A percentile compares a stretch with the other conserved stretches of the same genome.
Conservation (phyloP, 331 rosid genomes). For the Pyracantha coccinea region DNA sequence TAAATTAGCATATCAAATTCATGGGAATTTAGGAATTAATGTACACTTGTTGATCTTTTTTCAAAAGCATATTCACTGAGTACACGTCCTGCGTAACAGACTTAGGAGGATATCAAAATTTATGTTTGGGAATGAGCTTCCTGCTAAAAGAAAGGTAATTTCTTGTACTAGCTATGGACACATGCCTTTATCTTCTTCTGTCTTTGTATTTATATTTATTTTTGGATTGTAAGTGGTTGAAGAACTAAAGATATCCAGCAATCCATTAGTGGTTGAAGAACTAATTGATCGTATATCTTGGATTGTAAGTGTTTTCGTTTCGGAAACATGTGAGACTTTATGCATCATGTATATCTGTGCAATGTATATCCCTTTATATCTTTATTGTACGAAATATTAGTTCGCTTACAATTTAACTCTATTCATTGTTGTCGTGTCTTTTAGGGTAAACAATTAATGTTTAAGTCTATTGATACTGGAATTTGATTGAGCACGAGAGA, state of each 20-base stretch:
- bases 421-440: background rate
- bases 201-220: too few relatives aligned
- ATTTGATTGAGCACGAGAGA: constrained; percentile 55
- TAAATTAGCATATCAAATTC: background rate
- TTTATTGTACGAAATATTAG: background rate
- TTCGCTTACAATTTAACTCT: background rate
- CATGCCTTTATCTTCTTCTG: background rate
- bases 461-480: constrained; percentile 28
- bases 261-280: constrained; percentile 33
- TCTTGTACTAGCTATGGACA: background rate
- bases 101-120: constrained; percentile 56
- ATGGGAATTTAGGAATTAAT: too few relatives aligned
- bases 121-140: constrained; percentile 41
- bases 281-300: constrained; percentile 36
- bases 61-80: background rate
- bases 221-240: too few relatives aligned
- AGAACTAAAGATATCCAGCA: constrained; percentile 29
- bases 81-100: constrained; percentile 23
- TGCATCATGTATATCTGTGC: background rate
- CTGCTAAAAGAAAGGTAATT: constrained; percentile 60
- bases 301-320: constrained; percentile 42
- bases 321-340: background rate
- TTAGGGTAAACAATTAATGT: constrained; percentile 52
- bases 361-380: background rate
- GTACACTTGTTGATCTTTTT: background rate